phyloP scores from a whole-genome alignment of 768 basidiomycete genomes.

The Cytidiella melzeri region DNA sequence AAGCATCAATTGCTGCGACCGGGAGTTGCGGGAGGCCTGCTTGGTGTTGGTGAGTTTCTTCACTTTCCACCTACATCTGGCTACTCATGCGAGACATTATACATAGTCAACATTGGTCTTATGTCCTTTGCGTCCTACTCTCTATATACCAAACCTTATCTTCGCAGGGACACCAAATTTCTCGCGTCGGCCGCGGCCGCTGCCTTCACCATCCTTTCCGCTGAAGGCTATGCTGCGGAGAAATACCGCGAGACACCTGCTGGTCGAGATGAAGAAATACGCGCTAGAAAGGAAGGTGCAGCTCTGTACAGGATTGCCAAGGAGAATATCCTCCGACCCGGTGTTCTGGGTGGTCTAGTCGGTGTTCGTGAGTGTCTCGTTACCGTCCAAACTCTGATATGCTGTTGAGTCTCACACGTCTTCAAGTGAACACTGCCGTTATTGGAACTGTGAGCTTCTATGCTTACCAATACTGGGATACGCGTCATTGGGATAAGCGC shows the following conservation, averaged over 20 bases:
- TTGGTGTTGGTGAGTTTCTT: conserved; percentile 53
- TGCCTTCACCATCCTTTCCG: conserved; percentile 49
- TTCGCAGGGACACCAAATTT: conserved; percentile 50
- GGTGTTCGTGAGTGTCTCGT: conserved; percentile 44
- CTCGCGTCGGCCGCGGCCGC: conserved; percentile 49
- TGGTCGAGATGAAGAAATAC: conserved; percentile 50
- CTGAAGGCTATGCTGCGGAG: conserved; percentile 60
- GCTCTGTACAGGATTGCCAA: conserved; percentile 46
- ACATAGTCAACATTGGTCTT: conserved; percentile 64
- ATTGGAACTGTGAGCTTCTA: conserved; percentile 59
- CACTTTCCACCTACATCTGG: conserved; percentile 1
- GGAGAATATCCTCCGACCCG: conserved; percentile 56
- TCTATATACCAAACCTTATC: conserved; percentile 55
- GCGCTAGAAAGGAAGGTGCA: conserved; percentile 53
- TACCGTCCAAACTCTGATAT: neutral
- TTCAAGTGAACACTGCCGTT: conserved; percentile 57
- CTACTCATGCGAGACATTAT: too few species aligned
- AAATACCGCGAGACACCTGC: conserved; percentile 51
- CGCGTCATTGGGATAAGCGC: conserved; percentile 57
- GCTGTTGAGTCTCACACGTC: neutral
- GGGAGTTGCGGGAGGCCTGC: conserved; percentile 62
- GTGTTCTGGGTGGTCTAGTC: conserved; percentile 58
- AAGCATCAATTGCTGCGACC: conserved; percentile 57
- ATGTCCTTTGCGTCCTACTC: conserved; percentile 54
- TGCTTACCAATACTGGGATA: conserved; percentile 61